A percentile compares a stretch with the other conserved stretches of the same genome.
phyloP scores from a whole-genome alignment of 371 early-diverging fungal species.

The Mucor irregularis region DNA sequence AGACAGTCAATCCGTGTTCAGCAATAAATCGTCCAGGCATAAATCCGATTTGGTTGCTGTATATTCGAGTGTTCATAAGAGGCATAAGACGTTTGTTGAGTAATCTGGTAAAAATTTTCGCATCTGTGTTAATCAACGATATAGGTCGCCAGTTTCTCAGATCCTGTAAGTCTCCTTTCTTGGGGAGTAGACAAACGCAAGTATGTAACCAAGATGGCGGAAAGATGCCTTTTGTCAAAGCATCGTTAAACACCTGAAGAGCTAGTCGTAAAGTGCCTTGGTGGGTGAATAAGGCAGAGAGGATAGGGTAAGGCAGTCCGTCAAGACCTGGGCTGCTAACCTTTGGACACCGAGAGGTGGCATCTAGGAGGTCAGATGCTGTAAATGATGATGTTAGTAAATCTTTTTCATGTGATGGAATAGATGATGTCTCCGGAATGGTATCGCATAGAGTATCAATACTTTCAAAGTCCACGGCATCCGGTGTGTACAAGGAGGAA shows the following conservation, averaged over 20 bases:
- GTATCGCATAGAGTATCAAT: background rate
- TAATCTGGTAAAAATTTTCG: background rate
- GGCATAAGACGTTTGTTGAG: background rate
- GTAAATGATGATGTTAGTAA: background rate
- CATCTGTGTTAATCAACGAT: conserved; percentile 10
- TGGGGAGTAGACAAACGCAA: conserved; percentile 9
- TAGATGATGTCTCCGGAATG: background rate
- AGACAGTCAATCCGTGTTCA: conserved; percentile 5
- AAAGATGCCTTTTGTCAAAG: background rate
- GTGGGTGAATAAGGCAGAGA: background rate
- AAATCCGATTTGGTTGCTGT: conserved; percentile 8
- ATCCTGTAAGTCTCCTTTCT: conserved; percentile 8
- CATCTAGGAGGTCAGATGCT: background rate
- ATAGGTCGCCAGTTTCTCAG: conserved; percentile 32
- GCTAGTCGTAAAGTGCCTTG: background rate
- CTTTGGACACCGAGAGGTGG: background rate
- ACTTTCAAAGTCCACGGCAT: background rate
- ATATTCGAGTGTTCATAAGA: too few species aligned
- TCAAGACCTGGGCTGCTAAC: conserved; percentile 11
- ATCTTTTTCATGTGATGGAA: background rate
- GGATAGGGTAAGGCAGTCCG: conserved; percentile 3
- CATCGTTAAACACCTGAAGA: background rate
- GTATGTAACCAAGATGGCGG: background rate
- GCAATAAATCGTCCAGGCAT: conserved; percentile 7
- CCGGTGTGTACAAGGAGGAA: background rate